These are phyloP conservation scores for Allium fistulosum DNA, from an alignment of 106 monocot genomes.

Conservation along the genomic window DNA sequence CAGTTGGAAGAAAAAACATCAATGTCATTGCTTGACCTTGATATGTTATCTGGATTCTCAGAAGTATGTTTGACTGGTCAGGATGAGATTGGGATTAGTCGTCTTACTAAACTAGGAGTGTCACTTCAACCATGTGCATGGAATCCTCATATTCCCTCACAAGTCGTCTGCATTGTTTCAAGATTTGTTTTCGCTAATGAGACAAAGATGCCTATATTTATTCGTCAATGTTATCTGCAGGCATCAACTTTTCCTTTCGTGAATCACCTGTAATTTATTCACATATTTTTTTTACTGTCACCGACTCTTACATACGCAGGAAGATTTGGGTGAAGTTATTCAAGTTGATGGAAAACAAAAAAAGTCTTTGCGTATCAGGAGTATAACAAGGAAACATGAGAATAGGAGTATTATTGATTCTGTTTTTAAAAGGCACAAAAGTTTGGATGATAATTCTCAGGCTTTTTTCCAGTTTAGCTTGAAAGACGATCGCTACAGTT, in stretches of 20 bases:
- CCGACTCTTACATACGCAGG: conserved; percentile 23
- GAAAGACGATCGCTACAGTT: conserved; percentile 39
- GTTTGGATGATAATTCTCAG: conserved; percentile 32
- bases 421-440: conserved; percentile 44
- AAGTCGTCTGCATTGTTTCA: conserved; percentile 48
- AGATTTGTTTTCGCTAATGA: conserved; percentile 79
- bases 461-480: conserved; percentile 61
- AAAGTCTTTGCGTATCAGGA: conserved; percentile 31
- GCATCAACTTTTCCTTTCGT: conserved; percentile 16
- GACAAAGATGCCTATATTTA: conserved; percentile 32
- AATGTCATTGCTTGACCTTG: conserved; percentile 45
- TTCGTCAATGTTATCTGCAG: conserved; percentile 75
- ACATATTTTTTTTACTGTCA: not conserved
- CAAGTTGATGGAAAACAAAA: conserved; percentile 32
- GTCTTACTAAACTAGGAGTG: conserved; percentile 45
- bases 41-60: conserved; percentile 69
- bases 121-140: conserved; percentile 36
- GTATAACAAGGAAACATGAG: conserved; percentile 16
- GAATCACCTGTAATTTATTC: not conserved
- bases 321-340: conserved; percentile 24
- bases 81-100: conserved; percentile 26
- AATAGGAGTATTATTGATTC: conserved; percentile 42
- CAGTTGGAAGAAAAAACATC: conserved; percentile 35
- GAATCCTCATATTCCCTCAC: conserved; percentile 36
- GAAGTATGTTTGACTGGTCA: conserved; percentile 53